Conservation (phyloP, 257 asterid species). For the Nicotiana attenuata region DNA sequence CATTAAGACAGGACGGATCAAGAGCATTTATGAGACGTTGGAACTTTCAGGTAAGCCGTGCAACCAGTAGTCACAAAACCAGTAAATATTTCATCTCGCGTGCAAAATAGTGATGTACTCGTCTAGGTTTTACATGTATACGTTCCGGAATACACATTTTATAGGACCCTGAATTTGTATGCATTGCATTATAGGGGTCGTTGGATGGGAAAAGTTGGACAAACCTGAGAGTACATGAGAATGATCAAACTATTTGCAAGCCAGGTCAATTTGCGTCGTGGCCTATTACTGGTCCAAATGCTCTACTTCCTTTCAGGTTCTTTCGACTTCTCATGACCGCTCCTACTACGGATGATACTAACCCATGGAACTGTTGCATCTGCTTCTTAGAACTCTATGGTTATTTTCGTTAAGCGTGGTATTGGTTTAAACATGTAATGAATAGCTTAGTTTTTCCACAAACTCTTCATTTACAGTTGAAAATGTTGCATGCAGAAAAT, state of each 20-base stretch:
- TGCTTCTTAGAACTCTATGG: slow-evolving; percentile 97
- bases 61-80: background rate
- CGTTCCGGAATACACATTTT: background rate
- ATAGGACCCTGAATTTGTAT: background rate
- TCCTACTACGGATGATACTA: slow-evolving; percentile 60
- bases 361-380: slow-evolving; percentile 86
- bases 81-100: background rate
- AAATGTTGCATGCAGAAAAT: background rate
- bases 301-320: slow-evolving; percentile 83
- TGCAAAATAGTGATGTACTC: background rate
- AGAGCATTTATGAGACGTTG: slow-evolving; percentile 70
- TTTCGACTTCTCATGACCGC: slow-evolving; percentile 56
- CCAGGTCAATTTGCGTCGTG: slow-evolving; percentile 93
- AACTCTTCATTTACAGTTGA: background rate
- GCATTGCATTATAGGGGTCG: slow-evolving; percentile 56
- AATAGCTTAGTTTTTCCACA: background rate
- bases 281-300: slow-evolving; percentile 69
- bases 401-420: slow-evolving; percentile 43
- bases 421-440: background rate
- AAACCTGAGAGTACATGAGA: slow-evolving; percentile 72
- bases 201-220: slow-evolving; percentile 81
- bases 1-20: slow-evolving; percentile 94
- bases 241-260: slow-evolving; percentile 69
- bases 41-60: slow-evolving; percentile 75
- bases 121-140: background rate